A percentile compares a stretch with the other conserved stretches of the same genome.
Conservation (phyloP, 116 monocot species). For the Trichopus zeylanicus region DNA sequence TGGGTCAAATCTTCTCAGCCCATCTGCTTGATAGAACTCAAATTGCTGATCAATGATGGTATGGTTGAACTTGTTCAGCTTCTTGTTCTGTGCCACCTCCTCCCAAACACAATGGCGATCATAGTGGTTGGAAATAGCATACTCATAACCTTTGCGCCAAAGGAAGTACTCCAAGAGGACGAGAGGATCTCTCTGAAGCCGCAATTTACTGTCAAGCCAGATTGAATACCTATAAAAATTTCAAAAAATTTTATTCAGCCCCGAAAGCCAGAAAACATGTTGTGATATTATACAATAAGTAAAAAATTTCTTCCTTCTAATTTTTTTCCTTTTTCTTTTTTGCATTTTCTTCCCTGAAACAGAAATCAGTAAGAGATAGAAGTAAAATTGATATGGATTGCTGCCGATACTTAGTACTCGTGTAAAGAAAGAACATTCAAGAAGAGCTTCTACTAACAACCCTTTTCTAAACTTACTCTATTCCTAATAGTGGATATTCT, state of each 20-base stretch:
- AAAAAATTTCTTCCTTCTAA: too few relatives aligned
- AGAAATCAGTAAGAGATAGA: too few relatives aligned
- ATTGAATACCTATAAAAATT: conserved; percentile 70
- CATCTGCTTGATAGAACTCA: conserved; percentile 76
- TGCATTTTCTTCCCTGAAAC: too few relatives aligned
- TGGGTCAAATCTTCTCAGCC: conserved; percentile 66
- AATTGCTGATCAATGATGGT: conserved; percentile 86
- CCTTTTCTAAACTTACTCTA: too few relatives aligned
- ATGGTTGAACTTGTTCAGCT: conserved; percentile 93
- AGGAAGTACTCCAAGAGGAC: conserved; percentile 95
- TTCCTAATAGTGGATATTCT: too few relatives aligned
- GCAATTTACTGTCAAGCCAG: conserved; percentile 93
- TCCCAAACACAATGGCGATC: conserved; percentile 98
- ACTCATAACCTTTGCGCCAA: conserved; percentile 84
- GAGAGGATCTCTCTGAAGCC: conserved; percentile 80
- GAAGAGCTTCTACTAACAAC: too few relatives aligned
- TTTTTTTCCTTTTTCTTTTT: too few relatives aligned
- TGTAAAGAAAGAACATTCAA: too few relatives aligned
- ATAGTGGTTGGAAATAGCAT: conserved; percentile 98
- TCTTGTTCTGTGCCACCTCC: conserved; percentile 95
- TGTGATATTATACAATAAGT: too few relatives aligned
- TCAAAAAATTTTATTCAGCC: neutral
- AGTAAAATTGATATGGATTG: too few relatives aligned
- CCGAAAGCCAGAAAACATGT: neutral
- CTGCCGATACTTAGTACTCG: too few relatives aligned